These are phyloP conservation scores for Glaciozyma antarctica DNA, from an alignment of 768 basidiomycete species.

Conservation along the genomic window DNA sequence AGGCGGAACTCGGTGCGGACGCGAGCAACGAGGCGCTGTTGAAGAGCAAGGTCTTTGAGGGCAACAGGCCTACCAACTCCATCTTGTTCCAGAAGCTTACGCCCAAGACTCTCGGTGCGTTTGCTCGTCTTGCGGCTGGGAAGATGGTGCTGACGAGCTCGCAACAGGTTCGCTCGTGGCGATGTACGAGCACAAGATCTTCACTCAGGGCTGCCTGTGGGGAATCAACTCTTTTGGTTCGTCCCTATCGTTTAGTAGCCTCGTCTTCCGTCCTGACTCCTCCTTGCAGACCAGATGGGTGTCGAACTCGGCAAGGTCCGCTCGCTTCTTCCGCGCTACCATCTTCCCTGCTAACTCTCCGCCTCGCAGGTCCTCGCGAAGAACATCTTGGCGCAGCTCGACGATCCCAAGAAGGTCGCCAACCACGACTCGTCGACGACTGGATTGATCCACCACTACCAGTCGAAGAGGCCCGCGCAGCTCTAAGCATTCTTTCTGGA, in stretches of 20 bases:
- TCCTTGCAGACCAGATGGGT: constrained; percentile 83
- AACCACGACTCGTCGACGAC: constrained; percentile 96
- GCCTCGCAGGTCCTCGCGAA: constrained; percentile 65
- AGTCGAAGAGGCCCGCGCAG: neutral
- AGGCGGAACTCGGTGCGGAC: constrained; percentile 43
- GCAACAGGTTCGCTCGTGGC: constrained; percentile 65
- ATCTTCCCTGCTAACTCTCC: neutral
- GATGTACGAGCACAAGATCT: constrained; percentile 97
- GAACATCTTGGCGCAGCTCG: constrained; percentile 82
- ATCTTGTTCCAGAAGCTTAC: constrained; percentile 90
- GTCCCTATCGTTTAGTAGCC: constrained; percentile 31
- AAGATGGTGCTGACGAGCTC: neutral
- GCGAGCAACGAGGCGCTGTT: constrained; percentile 66
- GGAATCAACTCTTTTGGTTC: constrained; percentile 95
- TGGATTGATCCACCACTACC: constrained; percentile 83
- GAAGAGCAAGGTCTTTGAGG: constrained; percentile 97
- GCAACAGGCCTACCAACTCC: constrained; percentile 92
- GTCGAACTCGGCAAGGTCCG: constrained; percentile 82
- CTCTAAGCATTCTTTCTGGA: no score
- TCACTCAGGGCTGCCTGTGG: constrained; percentile 93
- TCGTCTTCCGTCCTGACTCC: neutral
- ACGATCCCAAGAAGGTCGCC: constrained; percentile 52
- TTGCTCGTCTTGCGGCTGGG: neutral
- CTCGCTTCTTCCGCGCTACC: neutral
- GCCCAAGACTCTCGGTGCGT: constrained; percentile 68